These are phyloP conservation scores for Penicillium alfredii DNA, from an alignment of 495 filamentous ascomycete species.

Conservation along the genomic window DNA sequence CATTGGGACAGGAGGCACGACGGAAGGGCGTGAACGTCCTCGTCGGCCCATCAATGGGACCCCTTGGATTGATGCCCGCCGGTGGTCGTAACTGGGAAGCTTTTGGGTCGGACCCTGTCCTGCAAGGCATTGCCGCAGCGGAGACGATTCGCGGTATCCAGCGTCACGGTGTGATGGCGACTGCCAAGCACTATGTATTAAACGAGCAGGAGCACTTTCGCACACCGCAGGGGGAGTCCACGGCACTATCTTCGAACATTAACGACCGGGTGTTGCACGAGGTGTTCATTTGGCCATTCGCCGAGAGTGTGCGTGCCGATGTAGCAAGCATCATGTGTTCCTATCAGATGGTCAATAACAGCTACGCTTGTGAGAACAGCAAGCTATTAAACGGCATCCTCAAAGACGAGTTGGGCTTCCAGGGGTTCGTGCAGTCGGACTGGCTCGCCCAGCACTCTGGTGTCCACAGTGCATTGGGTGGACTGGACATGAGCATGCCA, in stretches of 20 bases:
- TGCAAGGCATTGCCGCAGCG: constrained; percentile 61
- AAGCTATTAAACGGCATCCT: constrained; percentile 89
- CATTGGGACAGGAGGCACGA: constrained; percentile 64
- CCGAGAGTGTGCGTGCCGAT: constrained; percentile 77
- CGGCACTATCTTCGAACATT: constrained; percentile 74
- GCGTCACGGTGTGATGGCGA: constrained; percentile 73
- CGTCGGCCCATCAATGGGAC: constrained; percentile 71
- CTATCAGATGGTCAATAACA: constrained; percentile 88
- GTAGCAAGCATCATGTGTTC: constrained; percentile 85
- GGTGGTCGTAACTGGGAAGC: constrained; percentile 93
- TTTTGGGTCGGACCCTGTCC: constrained; percentile 71
- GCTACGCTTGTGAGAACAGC: constrained; percentile 85
- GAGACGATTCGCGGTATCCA: constrained; percentile 74
- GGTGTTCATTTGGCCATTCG: constrained; percentile 87
- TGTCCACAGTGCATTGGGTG: constrained; percentile 71
- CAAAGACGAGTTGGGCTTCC: constrained; percentile 91
- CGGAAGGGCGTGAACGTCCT: constrained; percentile 69
- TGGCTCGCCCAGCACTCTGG: constrained; percentile 88
- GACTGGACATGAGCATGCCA: constrained; percentile 94
- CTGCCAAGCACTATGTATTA: constrained; percentile 72
- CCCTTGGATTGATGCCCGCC: constrained; percentile 72
- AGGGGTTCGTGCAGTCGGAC: constrained; percentile 88
- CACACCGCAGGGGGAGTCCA: constrained; percentile 62
- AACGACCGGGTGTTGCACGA: constrained; percentile 79
- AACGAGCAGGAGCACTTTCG: constrained; percentile 91